phyloP scores from a whole-genome alignment of 371 early-diverging fungal genomes.

The Polyrhizophydium stewartii region DNA sequence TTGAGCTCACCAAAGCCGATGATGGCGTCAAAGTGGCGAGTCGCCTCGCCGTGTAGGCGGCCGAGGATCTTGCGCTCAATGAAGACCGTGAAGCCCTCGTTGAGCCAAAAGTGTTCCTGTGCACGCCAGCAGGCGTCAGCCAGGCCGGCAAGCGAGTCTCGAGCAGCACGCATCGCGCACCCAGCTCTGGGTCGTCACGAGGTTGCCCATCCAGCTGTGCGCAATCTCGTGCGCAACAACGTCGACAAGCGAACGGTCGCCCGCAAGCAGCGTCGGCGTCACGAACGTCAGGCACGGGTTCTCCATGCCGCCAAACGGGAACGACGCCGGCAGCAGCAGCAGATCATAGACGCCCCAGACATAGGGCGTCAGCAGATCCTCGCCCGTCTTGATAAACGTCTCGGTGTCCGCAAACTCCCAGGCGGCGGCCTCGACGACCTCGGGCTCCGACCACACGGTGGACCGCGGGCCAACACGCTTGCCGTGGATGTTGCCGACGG shows the following conservation, averaged over 20 bases:
- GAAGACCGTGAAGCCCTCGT: conserved; percentile 94
- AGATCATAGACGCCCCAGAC: conserved; percentile 96
- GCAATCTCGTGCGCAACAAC: conserved; percentile 98
- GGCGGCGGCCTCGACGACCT: conserved; percentile 81
- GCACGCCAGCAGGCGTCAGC: no score
- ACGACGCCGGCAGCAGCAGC: conserved; percentile 67
- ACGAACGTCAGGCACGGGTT: conserved; percentile 87
- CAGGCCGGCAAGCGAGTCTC: conserved; percentile 8
- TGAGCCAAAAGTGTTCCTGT: conserved; percentile 80
- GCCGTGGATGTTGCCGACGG: conserved; percentile 80
- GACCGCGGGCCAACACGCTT: conserved; percentile 83
- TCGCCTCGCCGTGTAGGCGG: conserved; percentile 77
- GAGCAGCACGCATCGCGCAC: conserved; percentile 4
- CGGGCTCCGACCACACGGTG: conserved; percentile 95
- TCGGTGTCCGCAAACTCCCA: conserved; percentile 96
- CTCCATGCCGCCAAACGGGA: conserved; percentile 97
- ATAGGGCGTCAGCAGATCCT: conserved; percentile 78
- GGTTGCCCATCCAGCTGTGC: conserved; percentile 96
- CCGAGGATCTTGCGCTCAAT: conserved; percentile 90
- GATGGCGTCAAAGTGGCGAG: conserved; percentile 82
- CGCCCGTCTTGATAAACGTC: conserved; percentile 78
- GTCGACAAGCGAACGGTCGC: conserved; percentile 91
- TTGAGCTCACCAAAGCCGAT: conserved; percentile 77
- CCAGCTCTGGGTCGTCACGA: conserved; percentile 91
- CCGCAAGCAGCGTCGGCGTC: conserved; percentile 67